Evolutionary conservation across 495 filamentous ascomycete genomes (phyloP).

Genomic region (Letharia lupina): DNA sequence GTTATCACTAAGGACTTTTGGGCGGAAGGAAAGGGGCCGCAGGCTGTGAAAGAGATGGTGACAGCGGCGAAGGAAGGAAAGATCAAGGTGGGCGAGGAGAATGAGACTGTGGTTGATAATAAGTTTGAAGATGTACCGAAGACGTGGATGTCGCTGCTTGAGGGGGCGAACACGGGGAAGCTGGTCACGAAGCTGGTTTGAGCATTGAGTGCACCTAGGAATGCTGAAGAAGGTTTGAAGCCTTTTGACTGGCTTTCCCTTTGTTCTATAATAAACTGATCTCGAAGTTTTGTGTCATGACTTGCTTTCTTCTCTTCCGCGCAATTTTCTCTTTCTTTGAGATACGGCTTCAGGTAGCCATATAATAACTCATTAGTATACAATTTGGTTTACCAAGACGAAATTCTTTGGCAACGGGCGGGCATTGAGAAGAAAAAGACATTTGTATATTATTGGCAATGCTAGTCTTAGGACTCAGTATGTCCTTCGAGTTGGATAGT

Average conservation of each 20-base stretch:
- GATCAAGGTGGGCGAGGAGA: conserved; percentile 38
- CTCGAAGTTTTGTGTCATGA: background rate
- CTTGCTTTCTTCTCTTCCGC: background rate
- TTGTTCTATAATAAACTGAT: background rate
- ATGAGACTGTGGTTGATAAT: conserved; percentile 49
- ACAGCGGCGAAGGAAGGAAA: conserved; percentile 45
- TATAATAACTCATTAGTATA: background rate
- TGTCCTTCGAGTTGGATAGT: no score
- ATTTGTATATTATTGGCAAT: no score
- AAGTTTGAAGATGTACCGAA: conserved; percentile 44
- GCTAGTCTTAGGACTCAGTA: no score
- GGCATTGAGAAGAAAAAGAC: background rate
- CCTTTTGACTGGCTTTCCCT: background rate
- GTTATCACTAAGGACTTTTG: conserved; percentile 55
- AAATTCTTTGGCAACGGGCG: background rate
- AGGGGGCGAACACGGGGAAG: conserved; percentile 49
- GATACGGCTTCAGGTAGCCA: background rate
- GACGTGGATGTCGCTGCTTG: conserved; percentile 43
- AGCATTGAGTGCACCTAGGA: background rate
- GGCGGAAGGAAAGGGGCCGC: conserved; percentile 16
- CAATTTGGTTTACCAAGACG: background rate
- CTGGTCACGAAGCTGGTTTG: conserved; percentile 35
- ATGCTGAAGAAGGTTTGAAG: background rate
- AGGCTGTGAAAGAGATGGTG: conserved; percentile 29
- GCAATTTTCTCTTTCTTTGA: background rate